A percentile compares a stretch with the other conserved stretches of the same genome.
phyloP scores from a whole-genome alignment of 2,329 filamentous ascomycete genomes.

The Trichoderma harzianum region DNA sequence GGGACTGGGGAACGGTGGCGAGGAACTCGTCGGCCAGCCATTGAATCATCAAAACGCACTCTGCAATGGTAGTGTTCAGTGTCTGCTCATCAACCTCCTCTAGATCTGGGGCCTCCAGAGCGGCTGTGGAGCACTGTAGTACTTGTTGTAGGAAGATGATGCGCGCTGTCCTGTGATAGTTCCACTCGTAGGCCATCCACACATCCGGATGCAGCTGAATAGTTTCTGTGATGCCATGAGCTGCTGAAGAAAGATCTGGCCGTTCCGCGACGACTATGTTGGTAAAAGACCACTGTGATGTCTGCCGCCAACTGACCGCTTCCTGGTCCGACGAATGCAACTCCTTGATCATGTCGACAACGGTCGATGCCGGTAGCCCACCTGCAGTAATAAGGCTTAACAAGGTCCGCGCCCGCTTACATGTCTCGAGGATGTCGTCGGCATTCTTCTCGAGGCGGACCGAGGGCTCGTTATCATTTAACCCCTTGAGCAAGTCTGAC shows the following conservation, averaged over 20 bases:
- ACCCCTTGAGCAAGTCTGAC: constrained; percentile 28
- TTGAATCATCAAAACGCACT: constrained; percentile 27
- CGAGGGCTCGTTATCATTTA: constrained; percentile 29
- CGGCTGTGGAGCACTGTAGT: constrained; percentile 27
- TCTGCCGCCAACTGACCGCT: constrained; percentile 30
- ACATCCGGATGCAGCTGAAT: constrained; percentile 37
- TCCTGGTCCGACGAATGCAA: constrained; percentile 31
- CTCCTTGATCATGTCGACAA: constrained; percentile 29
- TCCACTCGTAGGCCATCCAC: constrained; percentile 42
- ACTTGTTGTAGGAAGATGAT: constrained; percentile 37
- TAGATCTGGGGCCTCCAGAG: background rate
- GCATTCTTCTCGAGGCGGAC: constrained; percentile 30
- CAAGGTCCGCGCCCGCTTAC: constrained; percentile 27
- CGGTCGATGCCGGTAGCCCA: background rate
- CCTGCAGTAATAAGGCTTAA: background rate
- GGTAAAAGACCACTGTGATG: constrained; percentile 34
- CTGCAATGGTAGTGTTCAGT: background rate
- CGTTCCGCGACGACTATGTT: constrained; percentile 19
- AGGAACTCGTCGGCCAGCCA: constrained; percentile 33
- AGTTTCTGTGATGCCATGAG: background rate
- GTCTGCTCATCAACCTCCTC: background rate
- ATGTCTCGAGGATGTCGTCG: constrained; percentile 28
- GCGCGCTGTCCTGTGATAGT: constrained; percentile 38
- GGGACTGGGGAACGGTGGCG: constrained; percentile 36
- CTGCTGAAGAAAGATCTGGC: background rate